Conservation (phyloP, 1,139 yeast genomes). For the Yamadazyma aaseri region DNA sequence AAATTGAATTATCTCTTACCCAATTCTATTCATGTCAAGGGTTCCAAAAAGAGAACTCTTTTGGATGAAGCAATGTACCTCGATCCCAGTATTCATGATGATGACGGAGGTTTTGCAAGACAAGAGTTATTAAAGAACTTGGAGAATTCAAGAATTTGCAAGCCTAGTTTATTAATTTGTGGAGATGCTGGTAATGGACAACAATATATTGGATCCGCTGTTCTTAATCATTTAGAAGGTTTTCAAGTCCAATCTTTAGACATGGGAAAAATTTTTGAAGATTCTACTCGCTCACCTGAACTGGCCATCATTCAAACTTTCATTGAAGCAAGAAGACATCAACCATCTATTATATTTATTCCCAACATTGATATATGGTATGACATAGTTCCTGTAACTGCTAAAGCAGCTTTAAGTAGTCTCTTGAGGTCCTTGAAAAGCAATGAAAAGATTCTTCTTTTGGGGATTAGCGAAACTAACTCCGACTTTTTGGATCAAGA, state of each 20-base stretch:
- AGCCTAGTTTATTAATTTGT: slow-evolving; percentile 74
- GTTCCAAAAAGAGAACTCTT: slow-evolving; percentile 49
- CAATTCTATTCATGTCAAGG: slow-evolving; percentile 31
- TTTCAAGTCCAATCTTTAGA: slow-evolving; percentile 87
- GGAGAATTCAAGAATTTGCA: slow-evolving; percentile 68
- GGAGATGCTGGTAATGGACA: slow-evolving; percentile 90
- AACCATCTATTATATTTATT: slow-evolving; percentile 81
- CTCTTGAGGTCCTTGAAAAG: slow-evolving; percentile 68
- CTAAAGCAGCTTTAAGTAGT: slow-evolving; percentile 70
- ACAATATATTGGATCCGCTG: slow-evolving; percentile 79
- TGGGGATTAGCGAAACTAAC: slow-evolving; percentile 68
- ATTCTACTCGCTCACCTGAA: slow-evolving; percentile 80
- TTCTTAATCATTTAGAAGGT: slow-evolving; percentile 82
- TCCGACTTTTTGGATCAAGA: slow-evolving; percentile 34
- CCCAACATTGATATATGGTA: slow-evolving; percentile 85
- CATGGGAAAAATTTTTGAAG: slow-evolving; percentile 74
- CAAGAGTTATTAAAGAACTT: slow-evolving; percentile 61
- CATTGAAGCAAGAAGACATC: slow-evolving; percentile 85
- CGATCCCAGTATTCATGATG: slow-evolving; percentile 54
- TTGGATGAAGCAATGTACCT: slow-evolving; percentile 71
- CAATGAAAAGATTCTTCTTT: slow-evolving; percentile 70
- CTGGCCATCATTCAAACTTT: slow-evolving; percentile 82
- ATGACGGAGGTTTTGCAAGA: slow-evolving; percentile 66
- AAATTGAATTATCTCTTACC: slow-evolving; percentile 67
- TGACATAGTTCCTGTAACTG: slow-evolving; percentile 63